Percentiles rank a stretch among this genome's conserved stretches.
Conservation (phyloP, 2,329 filamentous ascomycete species). For the Calonectria pseudoturangicola region DNA sequence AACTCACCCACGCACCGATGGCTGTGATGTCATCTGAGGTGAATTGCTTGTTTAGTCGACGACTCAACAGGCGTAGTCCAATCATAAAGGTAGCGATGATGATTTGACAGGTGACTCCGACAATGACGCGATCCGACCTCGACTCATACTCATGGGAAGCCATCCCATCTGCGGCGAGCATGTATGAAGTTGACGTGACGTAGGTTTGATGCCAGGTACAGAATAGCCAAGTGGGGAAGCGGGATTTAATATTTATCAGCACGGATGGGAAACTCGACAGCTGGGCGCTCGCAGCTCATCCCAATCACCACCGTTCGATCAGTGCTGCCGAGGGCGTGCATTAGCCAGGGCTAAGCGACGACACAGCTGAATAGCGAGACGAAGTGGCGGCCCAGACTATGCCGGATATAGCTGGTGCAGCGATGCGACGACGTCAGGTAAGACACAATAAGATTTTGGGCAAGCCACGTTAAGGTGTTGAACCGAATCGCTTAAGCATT, state of each 20-base stretch:
- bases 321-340: not conserved
- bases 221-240: not conserved
- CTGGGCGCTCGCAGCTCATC: not conserved
- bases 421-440: not conserved
- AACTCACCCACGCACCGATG: conserved; percentile 1
- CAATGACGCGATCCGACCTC: not conserved
- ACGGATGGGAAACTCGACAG: not conserved
- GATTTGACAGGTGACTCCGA: not conserved
- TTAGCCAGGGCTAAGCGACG: not conserved
- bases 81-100: not conserved
- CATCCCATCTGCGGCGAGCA: not conserved
- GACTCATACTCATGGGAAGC: not conserved
- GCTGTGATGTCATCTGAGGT: not conserved
- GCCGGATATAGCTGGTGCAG: not conserved
- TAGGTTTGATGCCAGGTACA: not conserved
- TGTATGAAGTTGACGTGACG: not conserved
- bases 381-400: not conserved
- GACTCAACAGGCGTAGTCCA: not conserved
- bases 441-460: conserved; percentile 5
- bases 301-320: not conserved
- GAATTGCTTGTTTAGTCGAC: not conserved
- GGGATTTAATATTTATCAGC: not conserved
- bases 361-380: not conserved
- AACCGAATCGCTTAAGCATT: not conserved
- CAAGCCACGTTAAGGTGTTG: not conserved